phyloP scores from a whole-genome alignment of 2,329 filamentous ascomycete genomes.

The Lasiodiplodia theobromae region DNA sequence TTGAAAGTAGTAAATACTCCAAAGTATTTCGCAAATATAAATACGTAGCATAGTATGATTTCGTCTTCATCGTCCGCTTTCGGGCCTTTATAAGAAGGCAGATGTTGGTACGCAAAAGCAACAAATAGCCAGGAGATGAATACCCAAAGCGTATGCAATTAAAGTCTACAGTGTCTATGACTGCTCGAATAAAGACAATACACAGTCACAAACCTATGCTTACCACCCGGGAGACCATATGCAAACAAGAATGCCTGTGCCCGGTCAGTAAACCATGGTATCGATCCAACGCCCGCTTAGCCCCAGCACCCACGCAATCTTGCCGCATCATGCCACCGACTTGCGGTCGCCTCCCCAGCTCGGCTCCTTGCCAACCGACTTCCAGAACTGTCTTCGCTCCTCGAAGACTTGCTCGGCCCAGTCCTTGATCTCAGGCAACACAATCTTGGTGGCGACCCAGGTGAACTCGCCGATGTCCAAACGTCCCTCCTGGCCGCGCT shows the following conservation, averaged over 20 bases:
- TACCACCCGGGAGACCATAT: neutral
- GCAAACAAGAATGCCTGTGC: conserved; percentile 9
- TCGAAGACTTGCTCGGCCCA: conserved; percentile 80
- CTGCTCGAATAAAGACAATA: neutral
- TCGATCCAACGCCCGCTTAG: neutral
- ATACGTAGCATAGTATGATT: too few relatives aligned
- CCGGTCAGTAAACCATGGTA: neutral
- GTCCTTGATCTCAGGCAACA: conserved; percentile 76
- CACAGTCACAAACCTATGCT: neutral
- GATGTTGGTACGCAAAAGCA: too few relatives aligned
- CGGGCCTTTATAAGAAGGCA: too few relatives aligned
- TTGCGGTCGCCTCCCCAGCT: conserved; percentile 25
- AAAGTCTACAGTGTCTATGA: conserved; percentile 1
- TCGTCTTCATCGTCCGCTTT: too few relatives aligned
- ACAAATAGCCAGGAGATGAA: too few relatives aligned
- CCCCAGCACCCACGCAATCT: neutral
- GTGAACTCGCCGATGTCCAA: conserved; percentile 87
- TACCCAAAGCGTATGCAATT: neutral
- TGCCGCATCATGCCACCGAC: neutral
- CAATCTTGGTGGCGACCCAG: conserved; percentile 76
- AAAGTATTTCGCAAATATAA: too few relatives aligned
- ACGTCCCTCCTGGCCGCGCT: conserved; percentile 70
- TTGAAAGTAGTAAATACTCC: too few relatives aligned
- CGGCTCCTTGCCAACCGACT: conserved; percentile 44
- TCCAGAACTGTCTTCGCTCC: conserved; percentile 80